Base-by-base conservation (phyloP, 148 eudicot species). In the Arctostaphylos glauca region DNA sequence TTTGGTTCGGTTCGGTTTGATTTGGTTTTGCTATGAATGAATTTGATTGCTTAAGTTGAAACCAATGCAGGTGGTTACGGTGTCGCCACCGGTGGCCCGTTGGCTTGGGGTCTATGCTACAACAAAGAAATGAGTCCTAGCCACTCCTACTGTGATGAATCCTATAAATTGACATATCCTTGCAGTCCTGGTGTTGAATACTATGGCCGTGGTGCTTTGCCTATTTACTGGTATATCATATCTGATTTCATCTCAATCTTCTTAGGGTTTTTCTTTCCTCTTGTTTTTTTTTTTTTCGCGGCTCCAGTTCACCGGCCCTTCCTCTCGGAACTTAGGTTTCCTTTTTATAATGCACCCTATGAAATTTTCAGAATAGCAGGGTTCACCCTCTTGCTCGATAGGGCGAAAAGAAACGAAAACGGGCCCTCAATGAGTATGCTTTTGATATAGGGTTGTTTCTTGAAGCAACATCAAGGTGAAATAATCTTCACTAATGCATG, bases 61-160 rank as follows among this genome's bases (percentile, higher is more conserved):
- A 62, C 48, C 59, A 72, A 77, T 87, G 85, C 88, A 97, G 99
- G 99, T 90, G 99, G 99, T 81, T 93, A 92, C 90, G 92, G 92
- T 73, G 99, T 97, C 53, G 98, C 93, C 53, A 92, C 94, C 0
- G 99, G 99, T 56, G 99, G 99, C 81, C 98, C 98, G 13, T 78
- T 81, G 72, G 96, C 99, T 7, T 97, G 98, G 98, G 99, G 99
- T 79, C 93, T 97, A 76, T 97, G 99, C 88, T 94, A 92, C 90
- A 97, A 92, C 86, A 92, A 85, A 83, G 98, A 94, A 88, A 70
- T 94, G 92, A 97, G 99, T 89, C 99, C 99, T n/a, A 93, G 92
- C 85, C 99, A 97, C 75, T 58, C 83, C 0, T 97, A 97, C 81
- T 94, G 99, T 83, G 98, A 96, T 81, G 97, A 94, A 23, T 87